Conservation (phyloP, 192 early-diverging fungal species). For the Helicostylum pulchrum region DNA sequence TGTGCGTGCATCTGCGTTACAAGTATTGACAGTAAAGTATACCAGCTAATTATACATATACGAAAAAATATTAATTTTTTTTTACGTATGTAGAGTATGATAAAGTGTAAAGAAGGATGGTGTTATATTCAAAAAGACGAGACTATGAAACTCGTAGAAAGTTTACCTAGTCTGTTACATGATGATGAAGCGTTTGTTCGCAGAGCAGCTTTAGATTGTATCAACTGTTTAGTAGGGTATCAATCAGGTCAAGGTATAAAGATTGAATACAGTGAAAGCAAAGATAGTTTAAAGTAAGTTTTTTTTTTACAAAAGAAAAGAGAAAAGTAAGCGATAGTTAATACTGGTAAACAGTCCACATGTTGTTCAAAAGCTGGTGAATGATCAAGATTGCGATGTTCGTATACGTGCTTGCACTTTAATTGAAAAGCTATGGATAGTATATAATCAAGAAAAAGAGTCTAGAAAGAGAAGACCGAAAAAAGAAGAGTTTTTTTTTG, state of each 20-base stretch:
- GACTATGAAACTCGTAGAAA: constrained; percentile 30
- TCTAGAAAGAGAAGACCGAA: constrained; percentile 9
- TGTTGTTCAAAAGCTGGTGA: constrained; percentile 39
- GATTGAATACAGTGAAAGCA: constrained; percentile 25
- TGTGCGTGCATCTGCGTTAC: constrained; percentile 48
- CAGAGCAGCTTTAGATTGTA: constrained; percentile 47
- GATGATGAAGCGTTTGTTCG: constrained; percentile 54
- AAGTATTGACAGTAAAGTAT: constrained; percentile 38
- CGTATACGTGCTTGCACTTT: constrained; percentile 47
- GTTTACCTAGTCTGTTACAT: constrained; percentile 43
- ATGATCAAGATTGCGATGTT: constrained; percentile 53
- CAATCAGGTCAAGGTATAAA: constrained; percentile 44
- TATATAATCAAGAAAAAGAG: constrained; percentile 31
- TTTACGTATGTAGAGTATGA: constrained; percentile 32
- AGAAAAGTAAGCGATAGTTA: no score
- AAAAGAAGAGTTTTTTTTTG: constrained; percentile 6
- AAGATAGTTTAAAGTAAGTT: constrained; percentile 26
- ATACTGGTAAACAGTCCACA: constrained; percentile 26
- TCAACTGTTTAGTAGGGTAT: constrained; percentile 45
- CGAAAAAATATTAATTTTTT: not conserved
- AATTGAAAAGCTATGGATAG: constrained; percentile 44
- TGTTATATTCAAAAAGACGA: constrained; percentile 39
- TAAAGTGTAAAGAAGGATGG: constrained; percentile 48
- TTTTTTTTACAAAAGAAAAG: no score
- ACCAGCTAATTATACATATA: not conserved